Evolutionary conservation across 305 asterid genomes (phyloP).

Genomic region (Solanum hybrid): DNA sequence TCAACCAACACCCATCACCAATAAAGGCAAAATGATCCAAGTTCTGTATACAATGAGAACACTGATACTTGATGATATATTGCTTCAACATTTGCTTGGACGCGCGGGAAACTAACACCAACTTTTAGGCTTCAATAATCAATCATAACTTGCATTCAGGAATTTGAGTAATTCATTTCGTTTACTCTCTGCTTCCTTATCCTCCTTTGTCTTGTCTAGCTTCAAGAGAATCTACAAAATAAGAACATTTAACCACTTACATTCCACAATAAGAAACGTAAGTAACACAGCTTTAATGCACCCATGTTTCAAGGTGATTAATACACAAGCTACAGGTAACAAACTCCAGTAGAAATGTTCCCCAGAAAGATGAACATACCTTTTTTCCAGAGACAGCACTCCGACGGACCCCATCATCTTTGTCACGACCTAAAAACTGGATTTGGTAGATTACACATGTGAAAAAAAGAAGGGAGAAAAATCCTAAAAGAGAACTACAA

Average conservation of each 20-base stretch:
- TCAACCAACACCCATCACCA: background rate
- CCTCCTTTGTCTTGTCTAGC: conserved; percentile 92
- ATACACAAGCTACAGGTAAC: background rate
- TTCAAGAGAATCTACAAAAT: conserved; percentile 62
- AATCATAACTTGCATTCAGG: conserved; percentile 92
- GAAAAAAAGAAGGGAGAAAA: background rate
- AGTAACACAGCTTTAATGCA: background rate
- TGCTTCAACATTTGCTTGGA: background rate
- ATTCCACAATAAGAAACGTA: background rate
- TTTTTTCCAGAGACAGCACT: conserved; percentile 97
- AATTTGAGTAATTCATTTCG: conserved; percentile 77
- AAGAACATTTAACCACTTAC: background rate
- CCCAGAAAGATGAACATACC: conserved; percentile 24
- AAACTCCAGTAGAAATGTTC: background rate
- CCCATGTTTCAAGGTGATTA: background rate
- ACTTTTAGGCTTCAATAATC: conserved; percentile 15
- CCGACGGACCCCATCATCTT: conserved; percentile 79
- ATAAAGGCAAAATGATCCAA: background rate
- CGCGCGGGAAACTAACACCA: background rate
- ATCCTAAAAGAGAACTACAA: background rate
- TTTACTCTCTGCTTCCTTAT: conserved; percentile 79
- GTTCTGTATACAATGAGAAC: background rate
- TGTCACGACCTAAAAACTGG: conserved; percentile 73
- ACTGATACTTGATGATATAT: background rate
- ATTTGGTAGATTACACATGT: conserved; percentile 6